Conservation (phyloP, 2,329 filamentous ascomycete species). For the Trichoderma hamatum region DNA sequence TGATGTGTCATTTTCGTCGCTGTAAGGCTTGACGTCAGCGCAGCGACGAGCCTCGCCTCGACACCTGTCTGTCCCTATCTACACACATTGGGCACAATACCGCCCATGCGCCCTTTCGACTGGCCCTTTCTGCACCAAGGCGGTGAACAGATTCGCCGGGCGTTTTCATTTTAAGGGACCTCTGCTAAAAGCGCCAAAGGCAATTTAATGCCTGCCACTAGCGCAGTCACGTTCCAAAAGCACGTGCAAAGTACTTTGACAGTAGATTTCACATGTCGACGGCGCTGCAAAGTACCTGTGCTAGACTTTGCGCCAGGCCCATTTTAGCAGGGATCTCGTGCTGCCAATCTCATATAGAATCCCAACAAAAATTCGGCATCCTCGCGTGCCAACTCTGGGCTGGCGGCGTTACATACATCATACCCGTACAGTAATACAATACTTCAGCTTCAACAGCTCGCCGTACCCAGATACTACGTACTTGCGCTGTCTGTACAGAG, state of each 20-base stretch:
- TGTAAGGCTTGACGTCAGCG: conserved; percentile 5
- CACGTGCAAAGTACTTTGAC: conserved; percentile 19
- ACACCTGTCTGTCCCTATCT: background rate
- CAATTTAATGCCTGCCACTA: background rate
- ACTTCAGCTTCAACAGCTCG: conserved; percentile 5
- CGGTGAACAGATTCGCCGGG: conserved; percentile 5
- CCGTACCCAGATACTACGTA: no score
- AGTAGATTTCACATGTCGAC: background rate
- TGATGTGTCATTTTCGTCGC: background rate
- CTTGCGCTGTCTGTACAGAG: background rate
- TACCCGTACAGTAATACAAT: background rate
- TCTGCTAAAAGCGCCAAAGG: background rate
- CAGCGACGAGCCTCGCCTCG: background rate
- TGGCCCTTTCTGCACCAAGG: background rate
- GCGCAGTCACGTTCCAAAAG: conserved; percentile 15
- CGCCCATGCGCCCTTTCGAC: background rate
- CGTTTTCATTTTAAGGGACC: background rate
- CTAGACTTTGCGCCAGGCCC: background rate
- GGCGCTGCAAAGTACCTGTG: background rate
- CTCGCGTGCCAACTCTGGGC: conserved; percentile 3
- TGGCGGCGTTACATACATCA: conserved; percentile 9
- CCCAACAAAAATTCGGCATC: conserved; percentile 26
- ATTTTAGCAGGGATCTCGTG: background rate
- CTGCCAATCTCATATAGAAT: conserved; percentile 6
- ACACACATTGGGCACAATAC: background rate